These are phyloP conservation scores for Rhodotorula paludigena DNA, from an alignment of 768 basidiomycete genomes.

Conservation along the genomic window DNA sequence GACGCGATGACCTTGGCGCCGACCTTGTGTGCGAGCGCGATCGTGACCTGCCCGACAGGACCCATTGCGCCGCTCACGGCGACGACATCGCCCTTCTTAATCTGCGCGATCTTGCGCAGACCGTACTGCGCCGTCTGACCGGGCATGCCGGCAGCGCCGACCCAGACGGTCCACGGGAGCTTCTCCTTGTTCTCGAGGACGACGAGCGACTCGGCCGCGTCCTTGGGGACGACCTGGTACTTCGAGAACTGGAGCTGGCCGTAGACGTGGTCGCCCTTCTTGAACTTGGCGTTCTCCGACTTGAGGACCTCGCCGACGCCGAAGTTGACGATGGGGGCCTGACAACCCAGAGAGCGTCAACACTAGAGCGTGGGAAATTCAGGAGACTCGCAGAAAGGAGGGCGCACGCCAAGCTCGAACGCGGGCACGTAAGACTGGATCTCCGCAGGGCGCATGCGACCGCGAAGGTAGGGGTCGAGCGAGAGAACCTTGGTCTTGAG, in stretches of 20 bases:
- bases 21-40: slow-evolving; percentile 50
- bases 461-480: slow-evolving; percentile 45
- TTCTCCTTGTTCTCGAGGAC: slow-evolving; percentile 41
- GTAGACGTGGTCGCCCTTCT: neutral
- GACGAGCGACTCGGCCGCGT: slow-evolving; percentile 21
- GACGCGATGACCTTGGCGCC: slow-evolving; percentile 64
- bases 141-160: slow-evolving; percentile 46
- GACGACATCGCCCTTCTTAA: slow-evolving; percentile 56
- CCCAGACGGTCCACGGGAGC: slow-evolving; percentile 37
- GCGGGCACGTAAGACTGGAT: slow-evolving; percentile 43
- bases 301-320: slow-evolving; percentile 44
- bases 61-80: slow-evolving; percentile 47
- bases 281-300: slow-evolving; percentile 24
- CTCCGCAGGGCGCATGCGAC: slow-evolving; percentile 28
- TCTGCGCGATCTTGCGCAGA: slow-evolving; percentile 48
- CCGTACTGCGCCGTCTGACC: slow-evolving; percentile 48
- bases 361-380: no score
- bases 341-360: no score
- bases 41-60: slow-evolving; percentile 49
- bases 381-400: no score
- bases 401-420: slow-evolving; percentile 38
- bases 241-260: neutral
- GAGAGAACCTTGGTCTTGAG: slow-evolving; percentile 41
- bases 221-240: slow-evolving; percentile 20
- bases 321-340: slow-evolving; percentile 38